These are phyloP conservation scores for Phytopythium helicoides DNA, from an alignment of 352 stramenopile species.

Conservation along the genomic window DNA sequence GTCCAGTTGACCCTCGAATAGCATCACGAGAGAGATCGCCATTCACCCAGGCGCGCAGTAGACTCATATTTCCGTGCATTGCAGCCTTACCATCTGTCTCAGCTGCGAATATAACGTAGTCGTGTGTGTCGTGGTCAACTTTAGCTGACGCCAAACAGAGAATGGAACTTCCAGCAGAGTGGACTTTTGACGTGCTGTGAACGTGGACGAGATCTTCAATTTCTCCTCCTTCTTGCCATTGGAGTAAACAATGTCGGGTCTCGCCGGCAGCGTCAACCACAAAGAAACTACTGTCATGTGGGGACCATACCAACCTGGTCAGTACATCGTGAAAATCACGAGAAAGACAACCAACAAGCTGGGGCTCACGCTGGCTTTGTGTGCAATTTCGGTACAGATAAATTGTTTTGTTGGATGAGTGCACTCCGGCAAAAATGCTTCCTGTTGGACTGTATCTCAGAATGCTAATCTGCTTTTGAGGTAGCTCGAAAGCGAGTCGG, in stretches of 20 bases:
- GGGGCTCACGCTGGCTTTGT: constrained; percentile 39
- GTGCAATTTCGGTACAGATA: constrained; percentile 51
- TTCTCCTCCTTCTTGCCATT: constrained; percentile 28
- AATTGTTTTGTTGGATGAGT: constrained; percentile 36
- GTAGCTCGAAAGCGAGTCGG: constrained; percentile 58
- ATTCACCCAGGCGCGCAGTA: constrained; percentile 58
- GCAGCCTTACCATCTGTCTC: constrained; percentile 23
- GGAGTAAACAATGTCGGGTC: constrained; percentile 40
- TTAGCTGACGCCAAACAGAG: constrained; percentile 23
- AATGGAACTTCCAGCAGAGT: constrained; percentile 18
- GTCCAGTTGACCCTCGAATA: constrained; percentile 13
- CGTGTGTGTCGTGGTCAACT: constrained; percentile 42
- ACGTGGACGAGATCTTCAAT: constrained; percentile 39
- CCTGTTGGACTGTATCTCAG: constrained; percentile 64
- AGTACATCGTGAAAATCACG: constrained; percentile 42
- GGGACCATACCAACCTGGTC: constrained; percentile 34
- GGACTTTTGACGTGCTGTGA: constrained; percentile 21
- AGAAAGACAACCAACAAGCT: constrained; percentile 39
- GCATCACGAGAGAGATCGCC: constrained; percentile 42
- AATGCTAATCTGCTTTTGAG: constrained; percentile 56
- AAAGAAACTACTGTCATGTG: constrained; percentile 56
- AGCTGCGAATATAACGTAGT: constrained; percentile 51
- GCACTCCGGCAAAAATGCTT: constrained; percentile 39
- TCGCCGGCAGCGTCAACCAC: constrained; percentile 24
- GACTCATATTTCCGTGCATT: not conserved